Conservation (phyloP, 179 eudicot genomes). For the Beta lomatogona region DNA sequence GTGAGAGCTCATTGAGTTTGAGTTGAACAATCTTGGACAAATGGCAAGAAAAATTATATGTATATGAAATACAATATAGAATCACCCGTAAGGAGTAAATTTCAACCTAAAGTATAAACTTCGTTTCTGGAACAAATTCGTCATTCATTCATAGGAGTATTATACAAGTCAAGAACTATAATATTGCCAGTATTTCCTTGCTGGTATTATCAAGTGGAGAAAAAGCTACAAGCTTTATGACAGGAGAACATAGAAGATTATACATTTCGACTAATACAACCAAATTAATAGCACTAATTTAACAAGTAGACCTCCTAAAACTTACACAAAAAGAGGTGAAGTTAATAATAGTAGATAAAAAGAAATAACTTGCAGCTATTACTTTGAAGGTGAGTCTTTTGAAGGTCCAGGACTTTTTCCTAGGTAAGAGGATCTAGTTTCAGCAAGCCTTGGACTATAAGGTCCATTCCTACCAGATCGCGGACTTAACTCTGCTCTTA, state of each 20-base stretch:
- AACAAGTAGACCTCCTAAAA: conserved; percentile 16
- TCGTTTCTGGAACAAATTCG: conserved; percentile 6
- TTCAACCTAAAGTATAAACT: not conserved
- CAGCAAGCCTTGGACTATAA: conserved; percentile 51
- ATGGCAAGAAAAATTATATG: no score
- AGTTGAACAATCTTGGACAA: no score
- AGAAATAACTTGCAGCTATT: conserved; percentile 11
- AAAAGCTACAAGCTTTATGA: conserved; percentile 19
- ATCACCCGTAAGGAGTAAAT: not conserved
- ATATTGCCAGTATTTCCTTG: conserved; percentile 1
- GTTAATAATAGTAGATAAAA: not conserved
- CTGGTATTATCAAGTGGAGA: conserved; percentile 1
- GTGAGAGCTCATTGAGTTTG: no score
- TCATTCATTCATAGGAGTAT: conserved; percentile 3
- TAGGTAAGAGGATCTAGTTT: conserved; percentile 47
- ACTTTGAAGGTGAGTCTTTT: conserved; percentile 31
- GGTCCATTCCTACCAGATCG: conserved; percentile 39
- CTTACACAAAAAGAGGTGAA: conserved; percentile 18
- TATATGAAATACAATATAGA: not conserved
- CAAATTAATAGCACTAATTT: conserved; percentile 15
- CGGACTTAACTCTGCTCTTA: conserved; percentile 51
- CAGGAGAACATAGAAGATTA: conserved; percentile 21
- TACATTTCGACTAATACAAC: conserved; percentile 29
- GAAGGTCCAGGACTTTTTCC: conserved; percentile 53
- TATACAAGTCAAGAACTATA: conserved; percentile 8